A percentile compares a stretch with the other conserved stretches of the same genome.
Conservation (phyloP, 2,329 filamentous ascomycete genomes). For the Claviceps maximensis region DNA sequence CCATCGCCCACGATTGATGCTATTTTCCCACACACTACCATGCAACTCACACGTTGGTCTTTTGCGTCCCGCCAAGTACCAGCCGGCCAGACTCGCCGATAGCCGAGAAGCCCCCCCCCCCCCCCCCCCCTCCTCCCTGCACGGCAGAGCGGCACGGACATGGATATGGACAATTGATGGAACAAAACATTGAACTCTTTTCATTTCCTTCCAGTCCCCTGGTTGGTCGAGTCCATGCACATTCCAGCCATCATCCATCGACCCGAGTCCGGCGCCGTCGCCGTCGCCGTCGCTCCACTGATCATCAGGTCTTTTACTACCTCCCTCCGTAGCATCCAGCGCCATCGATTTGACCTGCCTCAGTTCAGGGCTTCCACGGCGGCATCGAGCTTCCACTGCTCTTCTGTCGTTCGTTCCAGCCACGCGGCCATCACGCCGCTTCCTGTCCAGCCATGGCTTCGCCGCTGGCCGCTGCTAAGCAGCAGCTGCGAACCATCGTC, state of each 20-base stretch:
- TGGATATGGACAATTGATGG: too few relatives aligned
- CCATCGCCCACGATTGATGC: too few relatives aligned
- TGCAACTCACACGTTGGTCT: too few relatives aligned
- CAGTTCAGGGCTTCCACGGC: background rate
- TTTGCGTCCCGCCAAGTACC: too few relatives aligned
- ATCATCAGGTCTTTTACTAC: too few relatives aligned
- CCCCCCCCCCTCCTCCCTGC: background rate
- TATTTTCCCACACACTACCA: too few relatives aligned
- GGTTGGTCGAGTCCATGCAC: background rate
- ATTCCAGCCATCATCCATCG: too few relatives aligned
- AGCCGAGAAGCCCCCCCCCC: too few relatives aligned
- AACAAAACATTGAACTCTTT: background rate
- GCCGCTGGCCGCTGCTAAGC: slow-evolving; percentile 45
- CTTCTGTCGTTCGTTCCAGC: background rate
- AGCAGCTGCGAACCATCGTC: slow-evolving; percentile 58
- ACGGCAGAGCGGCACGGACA: background rate
- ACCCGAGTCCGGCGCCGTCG: too few relatives aligned
- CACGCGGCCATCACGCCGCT: background rate
- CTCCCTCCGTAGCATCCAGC: too few relatives aligned
- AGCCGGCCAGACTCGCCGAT: background rate
- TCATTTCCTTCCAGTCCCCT: background rate
- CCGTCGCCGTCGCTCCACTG: background rate
- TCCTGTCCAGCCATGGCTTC: slow-evolving; percentile 3
- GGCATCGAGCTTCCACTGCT: background rate
- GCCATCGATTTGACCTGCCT: too few relatives aligned